Evolutionary conservation across 805 yeast genomes (phyloP), one percentile per base, ranked within the genome.

Genomic region (Candida vartiovaarae): DNA sequence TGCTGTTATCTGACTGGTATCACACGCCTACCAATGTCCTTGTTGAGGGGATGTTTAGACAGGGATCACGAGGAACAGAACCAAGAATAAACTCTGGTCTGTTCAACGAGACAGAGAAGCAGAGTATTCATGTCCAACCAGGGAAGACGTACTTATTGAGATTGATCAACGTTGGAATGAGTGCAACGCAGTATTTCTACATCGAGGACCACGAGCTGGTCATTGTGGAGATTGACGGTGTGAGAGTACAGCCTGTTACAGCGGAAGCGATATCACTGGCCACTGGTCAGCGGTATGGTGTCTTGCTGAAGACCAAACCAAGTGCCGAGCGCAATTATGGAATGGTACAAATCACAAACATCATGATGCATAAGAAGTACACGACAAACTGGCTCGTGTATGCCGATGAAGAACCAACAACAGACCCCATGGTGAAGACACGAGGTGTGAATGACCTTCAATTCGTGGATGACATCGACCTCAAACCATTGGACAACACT

Each of bases 251-350:
- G 43, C 78, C 78, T 15, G 62, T 61, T 45, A 66, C 63, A 32
- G 70, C 75, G 2, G 71, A 68, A 15, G 66, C 77, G 32, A 44
- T 78, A n/a, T 67, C 70, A 45, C 45, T 78, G 29, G 77, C 89
- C 0, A 88, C 82, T 5, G 95, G 91, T 3, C 95, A 88, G 64
- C 68, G 96, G 53, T 78, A 79, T 56, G 74, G 86, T 8, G 78
- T 84, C 1, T 60, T 84, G 40, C 55, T 86, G 25, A 71, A 66
- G 31, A 72, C 87, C 49, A 61, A 53, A 59, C 64, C 36, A 62
- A 68, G 76, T 7, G 64, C 70, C 50, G 56, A 28, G 47, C 47
- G 24, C 71, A 75, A 50, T 64, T 78, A 51, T 59, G 70, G 55
- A 44, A 63, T 82, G 42, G 72, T 82, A 51, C 76, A 75, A 43